Evolutionary conservation across 306 rosid species (phyloP).

Genomic region (Castanea sativa): DNA sequence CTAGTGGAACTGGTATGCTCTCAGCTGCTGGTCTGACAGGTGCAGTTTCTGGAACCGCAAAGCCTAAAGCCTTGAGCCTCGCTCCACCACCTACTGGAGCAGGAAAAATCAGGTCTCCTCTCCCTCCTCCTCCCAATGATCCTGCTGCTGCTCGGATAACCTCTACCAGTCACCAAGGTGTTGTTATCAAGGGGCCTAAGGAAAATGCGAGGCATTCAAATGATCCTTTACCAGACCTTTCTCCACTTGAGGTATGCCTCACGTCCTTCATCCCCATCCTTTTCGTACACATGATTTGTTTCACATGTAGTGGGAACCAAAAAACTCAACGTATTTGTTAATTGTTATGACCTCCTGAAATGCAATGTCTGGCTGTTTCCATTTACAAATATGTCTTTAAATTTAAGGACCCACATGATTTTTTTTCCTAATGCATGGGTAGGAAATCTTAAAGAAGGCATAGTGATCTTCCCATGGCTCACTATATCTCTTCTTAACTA

Average conservation of each 20-base stretch:
- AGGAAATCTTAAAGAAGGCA: not conserved
- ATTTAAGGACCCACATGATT: not conserved
- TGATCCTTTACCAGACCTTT: constrained; percentile 84
- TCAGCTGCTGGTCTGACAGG: constrained; percentile 88
- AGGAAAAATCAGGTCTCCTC: constrained; percentile 75
- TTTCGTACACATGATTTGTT: not conserved
- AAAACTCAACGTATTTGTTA: not conserved
- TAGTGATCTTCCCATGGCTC: not conserved
- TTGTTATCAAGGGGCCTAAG: constrained; percentile 34
- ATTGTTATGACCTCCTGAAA: not conserved
- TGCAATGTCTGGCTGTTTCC: not conserved
- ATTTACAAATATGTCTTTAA: not conserved
- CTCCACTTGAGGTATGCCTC: constrained; percentile 75
- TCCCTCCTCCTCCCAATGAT: constrained; percentile 95
- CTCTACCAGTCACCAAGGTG: constrained; percentile 29
- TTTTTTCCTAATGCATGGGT: not conserved
- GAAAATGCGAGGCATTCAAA: constrained; percentile 41
- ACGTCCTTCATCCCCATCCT: constrained; percentile 10
- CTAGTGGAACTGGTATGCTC: constrained; percentile 92
- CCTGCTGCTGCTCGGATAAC: constrained; percentile 71
- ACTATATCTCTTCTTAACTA: not conserved
- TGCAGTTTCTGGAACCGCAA: constrained; percentile 35
- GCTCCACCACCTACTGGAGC: constrained; percentile 85
- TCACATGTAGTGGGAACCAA: not conserved
- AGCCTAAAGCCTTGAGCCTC: constrained; percentile 67